Evolutionary conservation across 2,329 filamentous ascomycete species (phyloP), one percentile per base, ranked within the genome.

Genomic region (Dactylellina drechsleri): DNA sequence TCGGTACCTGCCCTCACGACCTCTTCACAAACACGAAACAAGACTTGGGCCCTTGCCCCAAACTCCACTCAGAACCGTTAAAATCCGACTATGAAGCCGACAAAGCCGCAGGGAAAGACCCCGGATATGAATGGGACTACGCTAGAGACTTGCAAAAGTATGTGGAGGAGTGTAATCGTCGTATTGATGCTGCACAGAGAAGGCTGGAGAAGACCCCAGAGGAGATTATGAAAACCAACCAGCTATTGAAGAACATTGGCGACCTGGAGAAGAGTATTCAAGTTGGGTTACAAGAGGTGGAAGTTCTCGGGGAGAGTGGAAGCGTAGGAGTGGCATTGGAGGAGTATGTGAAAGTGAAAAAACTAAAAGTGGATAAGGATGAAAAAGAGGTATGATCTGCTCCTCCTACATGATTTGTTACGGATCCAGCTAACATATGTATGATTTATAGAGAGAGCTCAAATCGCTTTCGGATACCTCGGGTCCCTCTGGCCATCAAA

Each of bases 11-110:
- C 82, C 95, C 95, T 0, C 94, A 98, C 85, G 95, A 99, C 82
- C 92, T 99, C 81, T 99, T 99, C 87, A 99, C 94, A 78, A 99
- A 99, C 84, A 99, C 95, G 53, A 98, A 97, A 85, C 93, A 98
- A 86, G 95, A 99, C 82, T 87, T 98, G 40, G 95, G 95, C 1
- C 87, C 89, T 0, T 99, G 95, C 81, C 88, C 92, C 58, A 95
- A 94, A 81, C 87, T 94, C 26, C 95, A 99, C 84, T 91, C 89
- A 57, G 93, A 97, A 81, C 88, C 89, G 12, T 86, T 98, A 78
- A 97, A 97, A 83, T 85, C 89, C 56, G 93, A 99, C 82, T 99
- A 95, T 82, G 91, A 96, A 79, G 70, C 76, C 49, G 77, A 79
- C 49, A 72, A 77, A 67, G 52, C 77, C 41, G 68, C 64, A 50